Evolutionary conservation across 1,139 yeast species (phyloP).

Genomic region (Candida buenavistaensis): DNA sequence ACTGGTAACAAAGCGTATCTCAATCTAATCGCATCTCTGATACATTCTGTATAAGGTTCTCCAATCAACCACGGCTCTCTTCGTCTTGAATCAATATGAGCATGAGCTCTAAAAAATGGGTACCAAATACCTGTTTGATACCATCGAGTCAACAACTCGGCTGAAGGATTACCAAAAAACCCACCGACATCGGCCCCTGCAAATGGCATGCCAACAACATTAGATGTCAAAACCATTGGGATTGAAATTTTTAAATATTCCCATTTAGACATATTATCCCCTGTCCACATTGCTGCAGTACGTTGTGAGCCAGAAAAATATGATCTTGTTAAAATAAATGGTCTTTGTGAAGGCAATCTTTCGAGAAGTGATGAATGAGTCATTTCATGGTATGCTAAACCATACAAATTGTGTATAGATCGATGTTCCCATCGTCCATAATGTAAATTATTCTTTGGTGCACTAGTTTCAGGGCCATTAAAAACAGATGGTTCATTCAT

Average conservation of each 20-base stretch:
- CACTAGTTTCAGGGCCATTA: slow-evolving; percentile 90
- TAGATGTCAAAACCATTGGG: slow-evolving; percentile 84
- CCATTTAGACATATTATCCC: slow-evolving; percentile 95
- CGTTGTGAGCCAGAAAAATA: slow-evolving; percentile 91
- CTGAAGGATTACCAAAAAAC: slow-evolving; percentile 84
- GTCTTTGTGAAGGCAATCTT: slow-evolving; percentile 57
- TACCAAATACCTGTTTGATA: slow-evolving; percentile 94
- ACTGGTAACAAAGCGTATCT: slow-evolving; percentile 79
- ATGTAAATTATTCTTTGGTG: slow-evolving; percentile 80
- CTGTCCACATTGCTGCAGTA: slow-evolving; percentile 95
- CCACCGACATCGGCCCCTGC: slow-evolving; percentile 98
- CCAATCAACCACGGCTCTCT: slow-evolving; percentile 91
- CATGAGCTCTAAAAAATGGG: slow-evolving; percentile 96
- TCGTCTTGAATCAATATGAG: slow-evolving; percentile 89
- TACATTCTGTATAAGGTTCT: slow-evolving; percentile 67
- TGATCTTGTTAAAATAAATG: slow-evolving; percentile 86
- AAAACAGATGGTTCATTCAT: slow-evolving; percentile 98
- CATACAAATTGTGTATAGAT: slow-evolving; percentile 83
- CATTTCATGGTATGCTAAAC: slow-evolving; percentile 75
- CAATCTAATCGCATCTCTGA: slow-evolving; percentile 68
- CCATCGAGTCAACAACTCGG: slow-evolving; percentile 86
- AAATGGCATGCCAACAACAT: slow-evolving; percentile 86
- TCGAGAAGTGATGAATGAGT: slow-evolving; percentile 66
- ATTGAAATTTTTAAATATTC: slow-evolving; percentile 75
- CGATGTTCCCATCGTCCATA: slow-evolving; percentile 86